A percentile compares a stretch with the other conserved stretches of the same genome.
Conservation (phyloP, 2,329 filamentous ascomycete species). For the Akanthomyces muscarius region DNA sequence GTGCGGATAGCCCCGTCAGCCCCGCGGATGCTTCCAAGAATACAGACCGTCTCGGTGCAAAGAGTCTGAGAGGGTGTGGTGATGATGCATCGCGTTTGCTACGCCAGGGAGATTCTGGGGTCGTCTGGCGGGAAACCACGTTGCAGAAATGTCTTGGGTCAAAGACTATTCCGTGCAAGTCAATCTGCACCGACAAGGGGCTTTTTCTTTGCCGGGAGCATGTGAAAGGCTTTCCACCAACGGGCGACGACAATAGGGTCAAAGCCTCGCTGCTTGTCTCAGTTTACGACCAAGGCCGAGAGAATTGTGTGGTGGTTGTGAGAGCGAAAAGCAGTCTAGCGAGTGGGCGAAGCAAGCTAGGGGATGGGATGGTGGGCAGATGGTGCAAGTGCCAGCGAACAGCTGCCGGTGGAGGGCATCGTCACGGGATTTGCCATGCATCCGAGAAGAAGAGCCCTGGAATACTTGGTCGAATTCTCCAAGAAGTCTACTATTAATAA, state of each 20-base stretch:
- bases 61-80: constrained; percentile 11
- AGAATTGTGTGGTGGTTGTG: constrained; percentile 1
- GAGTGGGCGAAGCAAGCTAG: background rate
- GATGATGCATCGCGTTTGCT: constrained; percentile 14
- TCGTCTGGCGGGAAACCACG: constrained; percentile 2
- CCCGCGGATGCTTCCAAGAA: constrained; percentile 11
- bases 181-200: background rate
- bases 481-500: background rate
- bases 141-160: constrained; percentile 12
- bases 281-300: constrained; percentile 18
- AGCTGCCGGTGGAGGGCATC: background rate
- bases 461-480: background rate
- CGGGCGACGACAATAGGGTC: constrained; percentile 18
- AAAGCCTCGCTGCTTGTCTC: constrained; percentile 26
- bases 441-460: background rate
- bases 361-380: background rate
- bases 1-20: background rate
- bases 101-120: background rate
- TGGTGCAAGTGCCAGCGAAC: background rate
- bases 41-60: background rate
- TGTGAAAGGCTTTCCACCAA: constrained; percentile 18
- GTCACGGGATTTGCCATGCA: background rate
- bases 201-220: background rate
- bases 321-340: constrained; percentile 6
- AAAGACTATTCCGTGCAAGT: background rate